Evolutionary conservation across 495 filamentous ascomycete genomes (phyloP), one percentile per base, ranked within the genome.

Genomic region (Elasticomyces elasticus): DNA sequence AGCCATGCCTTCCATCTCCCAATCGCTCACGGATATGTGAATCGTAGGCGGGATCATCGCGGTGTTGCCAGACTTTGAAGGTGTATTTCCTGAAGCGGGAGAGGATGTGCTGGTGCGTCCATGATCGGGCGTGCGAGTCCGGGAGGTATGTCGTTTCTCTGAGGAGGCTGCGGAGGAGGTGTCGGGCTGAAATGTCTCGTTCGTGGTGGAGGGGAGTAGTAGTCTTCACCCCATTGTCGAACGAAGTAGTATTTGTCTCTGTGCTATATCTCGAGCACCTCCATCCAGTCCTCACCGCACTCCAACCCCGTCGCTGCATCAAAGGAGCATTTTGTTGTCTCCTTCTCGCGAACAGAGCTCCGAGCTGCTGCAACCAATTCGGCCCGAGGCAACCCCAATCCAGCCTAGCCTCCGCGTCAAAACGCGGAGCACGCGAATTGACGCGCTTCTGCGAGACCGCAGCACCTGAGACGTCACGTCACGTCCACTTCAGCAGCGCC

Each of bases 101-200:
- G 38, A 79, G 59, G 55, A 89, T 74, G 57, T 83, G 71, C 17
- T 72, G 58, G 55, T 73, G 72, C 59, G 86, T 69, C 64, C 79
- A 84, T 22, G 62, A 60, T 37, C 83, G 81, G 25, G 85, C 84
- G 46, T 78, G 63, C 2, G 80, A 70, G 64, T 89, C 85, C 12
- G 89, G 89, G 23, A 98, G 81, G 65, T 95, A 94, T 53, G 84
- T 81, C 23, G 81, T 78, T 73, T 95, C 84, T 57, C 91, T 87
- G 43, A 96, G 81, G 6, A 94, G 75, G 31, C 83, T 79, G 28
- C 92, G 82, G 59, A 85, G 80, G 27, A 92, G 69, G 64, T 85
- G 80, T 26, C 62, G 35, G 35, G 58, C 48, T 47, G 52, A 48
- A 38, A 42, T 38, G 25, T 1, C 35, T 4, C 19, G 54, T 4